phyloP scores from a whole-genome alignment of 345 rosid genomes.

The Eucalyptus sideroxylon region DNA sequence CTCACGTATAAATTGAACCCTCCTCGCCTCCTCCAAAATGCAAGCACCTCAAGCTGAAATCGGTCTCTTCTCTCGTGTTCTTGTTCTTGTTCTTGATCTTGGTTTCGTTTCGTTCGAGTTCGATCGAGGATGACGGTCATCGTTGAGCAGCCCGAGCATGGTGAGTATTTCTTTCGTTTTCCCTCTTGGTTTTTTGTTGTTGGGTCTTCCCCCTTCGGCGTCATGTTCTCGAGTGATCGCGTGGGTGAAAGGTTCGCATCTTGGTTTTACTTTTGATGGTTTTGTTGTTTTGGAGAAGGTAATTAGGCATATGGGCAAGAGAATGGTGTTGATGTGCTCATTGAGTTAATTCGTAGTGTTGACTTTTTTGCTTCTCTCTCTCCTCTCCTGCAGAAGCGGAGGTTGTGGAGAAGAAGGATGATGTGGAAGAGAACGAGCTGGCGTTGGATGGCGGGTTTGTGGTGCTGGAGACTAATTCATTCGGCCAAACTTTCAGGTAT shows the following conservation, averaged over 20 bases:
- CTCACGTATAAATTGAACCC: neutral
- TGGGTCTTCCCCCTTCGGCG: neutral
- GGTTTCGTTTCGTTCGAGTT: neutral
- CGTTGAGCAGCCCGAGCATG: neutral
- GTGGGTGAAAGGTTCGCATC: neutral
- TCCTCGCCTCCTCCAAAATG: neutral
- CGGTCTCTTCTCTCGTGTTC: neutral
- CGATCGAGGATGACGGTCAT: neutral
- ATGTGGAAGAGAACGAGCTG: constrained; percentile 17
- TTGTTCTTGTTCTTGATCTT: neutral
- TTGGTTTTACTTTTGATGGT: neutral
- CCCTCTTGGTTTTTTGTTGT: neutral
- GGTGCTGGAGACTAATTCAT: constrained; percentile 59
- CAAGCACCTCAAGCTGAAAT: neutral
- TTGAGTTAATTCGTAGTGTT: neutral
- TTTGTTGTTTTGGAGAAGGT: neutral
- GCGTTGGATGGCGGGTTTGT: constrained; percentile 40
- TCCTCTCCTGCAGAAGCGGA: neutral
- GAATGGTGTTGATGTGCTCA: neutral
- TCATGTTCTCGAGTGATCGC: neutral
- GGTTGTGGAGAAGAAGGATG: neutral
- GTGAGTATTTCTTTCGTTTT: neutral
- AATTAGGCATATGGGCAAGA: neutral
- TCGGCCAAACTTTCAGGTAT: constrained; percentile 83
- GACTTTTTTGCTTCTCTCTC: too few species aligned